Conservation (phyloP, 192 early-diverging fungal species). For the Gonapodya prolifera region DNA sequence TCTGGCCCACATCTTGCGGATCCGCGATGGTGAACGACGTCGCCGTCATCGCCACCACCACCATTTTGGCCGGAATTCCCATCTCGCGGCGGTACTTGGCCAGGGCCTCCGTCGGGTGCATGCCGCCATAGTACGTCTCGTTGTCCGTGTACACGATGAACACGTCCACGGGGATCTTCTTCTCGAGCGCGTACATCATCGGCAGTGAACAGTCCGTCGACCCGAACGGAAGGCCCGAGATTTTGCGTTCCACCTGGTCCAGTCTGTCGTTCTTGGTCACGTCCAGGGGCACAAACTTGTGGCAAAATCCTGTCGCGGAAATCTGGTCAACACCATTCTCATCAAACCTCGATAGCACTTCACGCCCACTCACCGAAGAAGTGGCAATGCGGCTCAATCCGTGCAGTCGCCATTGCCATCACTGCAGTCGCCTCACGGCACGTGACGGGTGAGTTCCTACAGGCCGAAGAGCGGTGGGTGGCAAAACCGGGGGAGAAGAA, state of each 20-base stretch:
- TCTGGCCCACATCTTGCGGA: conserved; percentile 12
- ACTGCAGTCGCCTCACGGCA: conserved; percentile 10
- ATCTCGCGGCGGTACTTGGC: conserved; percentile 8
- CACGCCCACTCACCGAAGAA: no score
- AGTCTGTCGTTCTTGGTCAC: conserved; percentile 3
- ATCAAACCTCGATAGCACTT: no score
- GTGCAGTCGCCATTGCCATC: conserved; percentile 10
- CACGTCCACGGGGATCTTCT: conserved; percentile 11
- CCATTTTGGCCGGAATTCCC: conserved; percentile 11
- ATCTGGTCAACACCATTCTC: no score
- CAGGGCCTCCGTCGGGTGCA: conserved; percentile 14
- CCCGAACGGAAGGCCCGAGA: conserved; percentile 6
- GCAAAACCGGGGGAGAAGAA: no score
- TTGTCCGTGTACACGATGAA: conserved; percentile 15
- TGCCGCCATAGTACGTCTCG: conserved; percentile 15
- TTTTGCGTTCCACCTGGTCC: neutral
- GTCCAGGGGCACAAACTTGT: conserved; percentile 5
- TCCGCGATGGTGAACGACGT: conserved; percentile 14
- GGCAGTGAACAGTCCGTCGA: conserved; percentile 14
- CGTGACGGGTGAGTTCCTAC: neutral
- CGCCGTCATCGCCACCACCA: conserved; percentile 13
- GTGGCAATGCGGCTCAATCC: conserved; percentile 8
- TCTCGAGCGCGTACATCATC: conserved; percentile 13
- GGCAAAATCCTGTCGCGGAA: conserved; percentile 5
- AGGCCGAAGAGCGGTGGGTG: no score